These are phyloP conservation scores for Nissolia schottii DNA, from an alignment of 306 rosid species.

Conservation along the genomic window DNA sequence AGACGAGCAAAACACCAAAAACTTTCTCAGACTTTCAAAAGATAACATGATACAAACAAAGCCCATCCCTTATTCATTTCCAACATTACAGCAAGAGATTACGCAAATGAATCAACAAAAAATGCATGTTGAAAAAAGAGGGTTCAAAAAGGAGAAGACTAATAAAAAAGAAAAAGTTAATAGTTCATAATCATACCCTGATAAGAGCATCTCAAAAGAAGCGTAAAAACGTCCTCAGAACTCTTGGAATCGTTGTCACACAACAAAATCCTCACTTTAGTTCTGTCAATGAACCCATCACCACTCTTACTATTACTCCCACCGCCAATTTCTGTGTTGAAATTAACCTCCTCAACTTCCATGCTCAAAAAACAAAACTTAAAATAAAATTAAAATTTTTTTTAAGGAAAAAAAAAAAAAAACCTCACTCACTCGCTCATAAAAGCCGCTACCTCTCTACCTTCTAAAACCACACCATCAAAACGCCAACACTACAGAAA, in stretches of 20 bases:
- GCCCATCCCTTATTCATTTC: background rate
- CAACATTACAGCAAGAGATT: background rate
- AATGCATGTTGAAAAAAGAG: too few species aligned
- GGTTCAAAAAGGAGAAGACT: background rate
- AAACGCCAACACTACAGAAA: slow-evolving; percentile 22
- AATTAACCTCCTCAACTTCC: slow-evolving; percentile 54
- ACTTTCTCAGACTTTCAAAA: background rate
- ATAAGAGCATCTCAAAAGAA: slow-evolving; percentile 82
- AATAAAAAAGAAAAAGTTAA: background rate
- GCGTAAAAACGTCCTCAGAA: slow-evolving; percentile 70
- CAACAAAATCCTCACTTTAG: slow-evolving; percentile 85
- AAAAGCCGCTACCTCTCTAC: background rate
- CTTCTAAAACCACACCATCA: background rate
- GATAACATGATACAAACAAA: background rate
- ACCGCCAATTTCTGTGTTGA: slow-evolving; percentile 48
- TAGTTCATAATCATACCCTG: slow-evolving; percentile 54
- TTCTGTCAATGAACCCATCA: slow-evolving; percentile 85
- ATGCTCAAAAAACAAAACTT: slow-evolving; percentile 13
- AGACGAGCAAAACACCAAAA: background rate
- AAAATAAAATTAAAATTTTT: background rate
- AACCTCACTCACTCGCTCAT: background rate
- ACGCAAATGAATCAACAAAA: background rate
- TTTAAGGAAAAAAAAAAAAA: background rate
- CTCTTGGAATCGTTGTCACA: slow-evolving; percentile 78
- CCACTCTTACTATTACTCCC: slow-evolving; percentile 36